Evolutionary conservation across 2,329 filamentous ascomycete genomes (phyloP).

Genomic region (Coleophoma cylindrospora): DNA sequence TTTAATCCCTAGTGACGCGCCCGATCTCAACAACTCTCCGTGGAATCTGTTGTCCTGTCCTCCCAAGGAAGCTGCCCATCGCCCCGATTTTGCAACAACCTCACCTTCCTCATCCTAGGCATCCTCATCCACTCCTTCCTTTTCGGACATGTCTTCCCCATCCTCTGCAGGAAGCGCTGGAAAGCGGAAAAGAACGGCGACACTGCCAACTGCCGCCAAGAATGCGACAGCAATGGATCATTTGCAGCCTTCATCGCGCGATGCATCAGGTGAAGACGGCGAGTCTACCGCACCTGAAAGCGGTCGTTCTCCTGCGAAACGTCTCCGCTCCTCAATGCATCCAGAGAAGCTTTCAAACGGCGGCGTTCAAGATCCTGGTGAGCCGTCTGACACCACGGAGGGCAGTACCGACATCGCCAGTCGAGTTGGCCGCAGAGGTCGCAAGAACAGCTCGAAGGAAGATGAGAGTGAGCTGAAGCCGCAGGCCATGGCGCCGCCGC

Average conservation of each 20-base stretch:
- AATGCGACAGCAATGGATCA: constrained; percentile 49
- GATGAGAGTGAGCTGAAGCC: constrained; percentile 37
- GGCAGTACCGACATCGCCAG: constrained; percentile 63
- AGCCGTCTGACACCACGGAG: constrained; percentile 66
- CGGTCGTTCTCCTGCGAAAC: constrained; percentile 59
- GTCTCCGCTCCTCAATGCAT: constrained; percentile 50
- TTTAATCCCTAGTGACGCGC: neutral
- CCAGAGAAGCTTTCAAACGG: constrained; percentile 23
- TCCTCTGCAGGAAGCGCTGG: constrained; percentile 31
- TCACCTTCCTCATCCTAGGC: neutral
- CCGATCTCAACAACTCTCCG: neutral
- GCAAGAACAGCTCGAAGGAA: constrained; percentile 36
- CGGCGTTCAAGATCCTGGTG: constrained; percentile 53
- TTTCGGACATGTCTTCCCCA: constrained; percentile 26
- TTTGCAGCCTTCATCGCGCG: constrained; percentile 67
- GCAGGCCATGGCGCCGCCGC: constrained; percentile 62
- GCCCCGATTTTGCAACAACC: neutral
- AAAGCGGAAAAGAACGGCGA: constrained; percentile 76
- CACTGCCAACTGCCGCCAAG: constrained; percentile 41
- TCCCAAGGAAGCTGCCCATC: neutral
- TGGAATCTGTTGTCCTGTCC: constrained; percentile 2
- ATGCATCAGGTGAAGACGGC: constrained; percentile 78
- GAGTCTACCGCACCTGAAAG: constrained; percentile 66
- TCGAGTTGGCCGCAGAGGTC: constrained; percentile 52
- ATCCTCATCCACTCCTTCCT: neutral